Conservation (phyloP, 192 early-diverging fungal genomes). For the Irineochytrium annulatum region DNA sequence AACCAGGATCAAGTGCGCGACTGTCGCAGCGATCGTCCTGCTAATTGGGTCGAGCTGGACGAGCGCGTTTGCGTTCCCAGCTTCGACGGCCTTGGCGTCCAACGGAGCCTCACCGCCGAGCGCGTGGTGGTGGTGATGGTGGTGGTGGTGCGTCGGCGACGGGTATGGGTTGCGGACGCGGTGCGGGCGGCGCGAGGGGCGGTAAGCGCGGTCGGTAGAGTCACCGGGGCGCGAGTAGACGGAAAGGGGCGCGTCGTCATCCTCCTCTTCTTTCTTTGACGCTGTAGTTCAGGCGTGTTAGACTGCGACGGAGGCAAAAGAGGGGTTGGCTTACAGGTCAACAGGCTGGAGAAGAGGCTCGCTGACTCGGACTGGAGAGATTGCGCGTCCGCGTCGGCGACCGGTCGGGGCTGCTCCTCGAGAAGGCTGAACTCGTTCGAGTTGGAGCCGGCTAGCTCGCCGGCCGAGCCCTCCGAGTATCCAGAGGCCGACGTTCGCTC, state of each 20-base stretch:
- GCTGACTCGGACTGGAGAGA: too few relatives aligned
- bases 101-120: background rate
- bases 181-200: background rate
- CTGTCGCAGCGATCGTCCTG: background rate
- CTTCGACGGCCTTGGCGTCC: background rate
- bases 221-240: background rate
- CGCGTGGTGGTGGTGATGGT: background rate
- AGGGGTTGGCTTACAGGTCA: too few relatives aligned
- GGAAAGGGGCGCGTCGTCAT: slow-evolving; percentile 3
- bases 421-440: too few relatives aligned
- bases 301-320: too few relatives aligned
- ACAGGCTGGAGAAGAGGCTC: too few relatives aligned
- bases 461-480: too few relatives aligned
- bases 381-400: too few relatives aligned
- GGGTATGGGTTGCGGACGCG: background rate
- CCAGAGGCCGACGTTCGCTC: too few relatives aligned
- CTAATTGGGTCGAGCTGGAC: background rate
- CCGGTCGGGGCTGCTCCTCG: too few relatives aligned
- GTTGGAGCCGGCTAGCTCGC: too few relatives aligned
- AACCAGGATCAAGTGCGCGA: background rate
- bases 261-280: background rate
- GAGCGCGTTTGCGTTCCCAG: background rate
- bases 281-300: too few relatives aligned
- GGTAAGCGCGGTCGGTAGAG: background rate
- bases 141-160: background rate